Evolutionary conservation across 495 filamentous ascomycete species (phyloP), one percentile per base, ranked within the genome.

Genomic region (Jackrogersella minutella): DNA sequence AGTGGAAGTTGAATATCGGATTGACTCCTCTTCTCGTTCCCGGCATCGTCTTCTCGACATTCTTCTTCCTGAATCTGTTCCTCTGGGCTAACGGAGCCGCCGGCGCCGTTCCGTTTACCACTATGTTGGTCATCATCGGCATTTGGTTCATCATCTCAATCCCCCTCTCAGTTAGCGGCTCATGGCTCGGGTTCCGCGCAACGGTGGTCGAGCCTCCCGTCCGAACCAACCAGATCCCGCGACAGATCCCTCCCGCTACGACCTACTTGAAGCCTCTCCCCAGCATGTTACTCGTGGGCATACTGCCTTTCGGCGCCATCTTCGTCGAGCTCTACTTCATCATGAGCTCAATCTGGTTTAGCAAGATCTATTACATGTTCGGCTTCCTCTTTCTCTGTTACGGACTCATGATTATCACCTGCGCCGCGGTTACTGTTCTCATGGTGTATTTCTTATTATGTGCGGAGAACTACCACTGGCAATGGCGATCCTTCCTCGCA

Each of bases 331-430:
- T 99, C 11, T 97, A 95, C 84, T 97, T 97, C 78, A 97, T 99
- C 79, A 95, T 97, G 91, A 93, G 88, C 78, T 93, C 90, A 8
- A 92, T 99, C 72, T 99, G 95, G 95, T 93, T 93, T 77, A 91
- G 87, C 82, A 94, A 94, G 81, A 92, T 99, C 58, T 99, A 99
- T 82, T 99, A 99, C 82, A 99, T 99, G 95, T 99, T 99, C 69
- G 95, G 95, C 26, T 99, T 99, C 84, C 83, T 99, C 36, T 99
- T 99, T 82, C 80, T 99, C 52, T 97, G 93, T 84, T 99, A 96
- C 77, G 94, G 91, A 13, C 86, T 99, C 66, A 97, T 98, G 93
- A 93, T 98, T 72, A 90, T 97, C 73, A 97, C 95, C 3, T 91
- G 90, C 54, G 94, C 95, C 1, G 90, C 93, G 2, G 93, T 95